phyloP scores from a whole-genome alignment of 108 stramenopile species.

The Nitzschia inconspicua region DNA sequence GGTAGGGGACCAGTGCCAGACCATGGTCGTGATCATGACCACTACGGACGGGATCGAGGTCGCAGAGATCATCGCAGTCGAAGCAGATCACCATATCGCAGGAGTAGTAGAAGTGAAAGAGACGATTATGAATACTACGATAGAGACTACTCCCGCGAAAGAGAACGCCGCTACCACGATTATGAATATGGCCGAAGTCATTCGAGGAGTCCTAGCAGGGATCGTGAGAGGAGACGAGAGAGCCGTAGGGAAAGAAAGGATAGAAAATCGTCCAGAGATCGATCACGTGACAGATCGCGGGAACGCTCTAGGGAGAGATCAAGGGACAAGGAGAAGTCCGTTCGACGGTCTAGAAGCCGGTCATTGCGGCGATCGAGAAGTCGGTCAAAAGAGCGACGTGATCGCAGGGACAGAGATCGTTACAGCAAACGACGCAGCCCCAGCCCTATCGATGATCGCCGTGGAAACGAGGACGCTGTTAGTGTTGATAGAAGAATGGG shows the following conservation, averaged over 20 bases:
- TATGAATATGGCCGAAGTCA: constrained; percentile 31
- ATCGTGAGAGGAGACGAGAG: constrained; percentile 31
- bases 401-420: constrained; percentile 24
- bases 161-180: constrained; percentile 24
- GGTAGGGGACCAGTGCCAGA: no score
- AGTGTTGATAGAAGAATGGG: neutral
- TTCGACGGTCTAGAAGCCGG: no score
- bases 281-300: constrained; percentile 28
- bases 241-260: constrained; percentile 27
- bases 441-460: constrained; percentile 24
- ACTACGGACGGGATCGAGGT: constrained; percentile 44
- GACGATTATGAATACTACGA: constrained; percentile 32
- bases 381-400: no score
- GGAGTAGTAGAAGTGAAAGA: constrained; percentile 41
- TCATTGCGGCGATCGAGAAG: no score
- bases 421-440: constrained; percentile 25
- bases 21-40: constrained; percentile 27
- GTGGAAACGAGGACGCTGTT: constrained; percentile 4
- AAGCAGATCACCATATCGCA: constrained; percentile 50
- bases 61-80: constrained; percentile 51
- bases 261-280: constrained; percentile 20
- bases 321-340: constrained; percentile 24
- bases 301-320: constrained; percentile 19
- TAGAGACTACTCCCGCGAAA: constrained; percentile 23
- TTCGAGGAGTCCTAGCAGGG: constrained; percentile 32